Evolutionary conservation across 148 eudicot genomes (phyloP), one percentile per base, ranked within the genome.

Genomic region (Camellia japonica): DNA sequence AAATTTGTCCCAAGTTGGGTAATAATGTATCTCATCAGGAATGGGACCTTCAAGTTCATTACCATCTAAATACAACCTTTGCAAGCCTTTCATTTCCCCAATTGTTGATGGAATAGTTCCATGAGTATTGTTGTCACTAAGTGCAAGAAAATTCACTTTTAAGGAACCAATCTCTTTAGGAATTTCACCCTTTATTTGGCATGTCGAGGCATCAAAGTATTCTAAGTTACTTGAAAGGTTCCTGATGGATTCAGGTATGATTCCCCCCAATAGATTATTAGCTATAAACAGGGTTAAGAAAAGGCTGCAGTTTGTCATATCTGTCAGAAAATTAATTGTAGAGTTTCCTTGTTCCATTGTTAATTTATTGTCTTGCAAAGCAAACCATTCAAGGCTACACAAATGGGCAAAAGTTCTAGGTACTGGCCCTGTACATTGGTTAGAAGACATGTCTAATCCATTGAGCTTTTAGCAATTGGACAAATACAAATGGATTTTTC

Each of bases 401-500:
- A 69, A 74, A 66, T 74, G 59, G 59, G 70, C 79, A 18, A 76
- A 51, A 47, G 44, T 76, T 11, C 13, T 76, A 13, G 79, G 70
- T 30, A 76, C 58, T 6, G 62, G 4, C n/a, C 79, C 79, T 30
- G 38, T 30, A 30, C 1, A 30, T 30, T 30, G 38, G 38, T 30
- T 30, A 30, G 1, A 30, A 30, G 76, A 73, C 12, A 73, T 23
- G 6, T 74, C 66, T 59, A 81, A 68, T 7, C 43, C 52, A 12
- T 9, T 20, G 14, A 81, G 78, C 54, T 56, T 74, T 8, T 79
- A 66, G 58, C 52, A 59, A 46, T 81, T 81, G n/a, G 68, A 7
- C n/a, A 81, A 7, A 55, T 47, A 66, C 18, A 63, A 58, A 7
- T 79, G 83, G n/a, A 81, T 56, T 12, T 14, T 23, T 13, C 83